Percentiles rank a stretch among this genome's conserved stretches.
These are phyloP conservation scores for Plectosphaerella sp. DNA, from an alignment of 2,329 filamentous ascomycete species.

Conservation along the genomic window DNA sequence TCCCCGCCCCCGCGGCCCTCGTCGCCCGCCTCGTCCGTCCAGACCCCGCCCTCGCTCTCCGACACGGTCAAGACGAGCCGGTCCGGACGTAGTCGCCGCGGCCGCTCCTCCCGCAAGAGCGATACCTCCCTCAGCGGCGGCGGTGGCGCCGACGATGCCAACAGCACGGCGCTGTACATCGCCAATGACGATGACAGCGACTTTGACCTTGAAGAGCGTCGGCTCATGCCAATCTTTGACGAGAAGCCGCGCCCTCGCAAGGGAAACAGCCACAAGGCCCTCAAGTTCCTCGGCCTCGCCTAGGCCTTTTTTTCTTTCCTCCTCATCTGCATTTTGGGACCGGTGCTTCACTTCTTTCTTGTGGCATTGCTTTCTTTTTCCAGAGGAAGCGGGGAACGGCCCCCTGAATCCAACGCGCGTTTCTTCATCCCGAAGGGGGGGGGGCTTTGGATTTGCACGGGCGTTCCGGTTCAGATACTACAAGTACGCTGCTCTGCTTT, in stretches of 20 bases:
- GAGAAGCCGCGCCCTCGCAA: conserved; percentile 27
- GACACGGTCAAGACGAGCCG: conserved; percentile 26
- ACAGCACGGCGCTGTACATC: conserved; percentile 20
- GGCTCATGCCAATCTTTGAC: conserved; percentile 47
- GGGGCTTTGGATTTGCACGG: background rate
- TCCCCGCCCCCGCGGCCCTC: conserved; percentile 1
- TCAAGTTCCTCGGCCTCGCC: conserved; percentile 48
- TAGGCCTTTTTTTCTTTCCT: conserved; percentile 11
- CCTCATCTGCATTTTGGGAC: too few species aligned
- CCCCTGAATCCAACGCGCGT: too few species aligned
- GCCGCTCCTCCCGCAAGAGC: conserved; percentile 17
- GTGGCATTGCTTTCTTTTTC: too few species aligned
- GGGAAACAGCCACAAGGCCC: conserved; percentile 44
- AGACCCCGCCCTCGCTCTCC: conserved; percentile 23
- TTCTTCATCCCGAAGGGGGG: too few species aligned
- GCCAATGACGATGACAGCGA: conserved; percentile 33
- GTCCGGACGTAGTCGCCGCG: conserved; percentile 23
- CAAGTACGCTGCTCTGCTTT: background rate
- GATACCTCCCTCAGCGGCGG: background rate
- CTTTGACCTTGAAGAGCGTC: conserved; percentile 43
- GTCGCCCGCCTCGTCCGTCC: conserved; percentile 12
- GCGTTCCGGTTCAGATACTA: background rate
- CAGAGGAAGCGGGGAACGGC: too few species aligned
- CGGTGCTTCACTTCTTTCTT: too few species aligned
- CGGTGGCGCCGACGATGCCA: background rate